Percentiles rank a stretch among this genome's conserved stretches.
Conservation (phyloP, 1,284 basidiomycete species). For the Vanrija humicola region DNA sequence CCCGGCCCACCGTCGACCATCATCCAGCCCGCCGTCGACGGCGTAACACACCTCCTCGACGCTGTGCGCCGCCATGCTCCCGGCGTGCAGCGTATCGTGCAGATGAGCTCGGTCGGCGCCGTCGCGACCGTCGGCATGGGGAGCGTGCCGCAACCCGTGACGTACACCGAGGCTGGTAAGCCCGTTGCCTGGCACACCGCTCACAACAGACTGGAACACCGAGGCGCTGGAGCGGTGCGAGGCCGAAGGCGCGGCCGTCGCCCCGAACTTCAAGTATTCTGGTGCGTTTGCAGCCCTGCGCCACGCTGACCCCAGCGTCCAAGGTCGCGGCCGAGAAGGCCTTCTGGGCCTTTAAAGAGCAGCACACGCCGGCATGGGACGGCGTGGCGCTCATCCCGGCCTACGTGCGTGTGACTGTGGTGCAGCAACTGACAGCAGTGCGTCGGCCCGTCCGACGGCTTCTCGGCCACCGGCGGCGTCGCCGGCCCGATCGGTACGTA, state of each 20-base stretch:
- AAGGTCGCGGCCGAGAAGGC: not conserved
- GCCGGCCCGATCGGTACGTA: not conserved
- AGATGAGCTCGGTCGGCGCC: not conserved
- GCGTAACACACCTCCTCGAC: not conserved
- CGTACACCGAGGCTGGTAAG: slow-evolving; percentile 25
- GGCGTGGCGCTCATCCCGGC: slow-evolving; percentile 15
- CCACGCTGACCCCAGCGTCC: slow-evolving; percentile 2
- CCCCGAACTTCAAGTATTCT: not conserved
- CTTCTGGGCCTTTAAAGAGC: not conserved
- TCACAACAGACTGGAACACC: slow-evolving; percentile 57
- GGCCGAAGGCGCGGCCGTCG: not conserved
- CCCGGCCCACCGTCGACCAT: slow-evolving; percentile 47
- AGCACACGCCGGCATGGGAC: too few relatives aligned
- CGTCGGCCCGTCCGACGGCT: not conserved
- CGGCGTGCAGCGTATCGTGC: not conserved
- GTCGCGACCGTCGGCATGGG: not conserved
- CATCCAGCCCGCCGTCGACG: slow-evolving; percentile 52
- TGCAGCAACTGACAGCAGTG: not conserved
- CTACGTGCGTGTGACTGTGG: not conserved
- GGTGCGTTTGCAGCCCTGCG: not conserved
- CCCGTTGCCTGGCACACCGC: too few relatives aligned
- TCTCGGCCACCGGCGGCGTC: not conserved
- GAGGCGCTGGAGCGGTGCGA: slow-evolving; percentile 50
- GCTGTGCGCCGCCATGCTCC: not conserved
- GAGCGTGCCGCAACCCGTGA: not conserved